A percentile compares a stretch with the other conserved stretches of the same genome.
Conservation (phyloP, 305 asterid genomes). For the Fraxinus dipetala region DNA sequence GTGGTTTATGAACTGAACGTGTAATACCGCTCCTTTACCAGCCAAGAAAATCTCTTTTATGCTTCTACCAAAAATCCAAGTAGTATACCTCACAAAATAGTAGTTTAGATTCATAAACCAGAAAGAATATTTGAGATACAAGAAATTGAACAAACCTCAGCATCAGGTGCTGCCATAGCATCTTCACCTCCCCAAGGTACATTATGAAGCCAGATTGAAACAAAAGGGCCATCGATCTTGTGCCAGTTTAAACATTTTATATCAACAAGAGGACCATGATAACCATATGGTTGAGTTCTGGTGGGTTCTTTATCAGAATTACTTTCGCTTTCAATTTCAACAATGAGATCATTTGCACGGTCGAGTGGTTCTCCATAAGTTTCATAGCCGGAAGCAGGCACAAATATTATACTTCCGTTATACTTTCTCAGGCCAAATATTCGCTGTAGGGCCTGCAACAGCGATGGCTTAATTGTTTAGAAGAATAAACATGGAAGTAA, state of each 20-base stretch:
- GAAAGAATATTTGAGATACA: neutral
- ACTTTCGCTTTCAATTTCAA: slow-evolving; percentile 34
- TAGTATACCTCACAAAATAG: neutral
- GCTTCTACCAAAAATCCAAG: neutral
- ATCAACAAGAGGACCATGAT: slow-evolving; percentile 65
- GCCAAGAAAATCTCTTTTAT: neutral
- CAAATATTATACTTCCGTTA: slow-evolving; percentile 60
- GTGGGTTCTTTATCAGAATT: slow-evolving; percentile 22
- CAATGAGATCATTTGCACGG: slow-evolving; percentile 30
- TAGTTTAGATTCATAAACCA: neutral
- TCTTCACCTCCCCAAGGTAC: slow-evolving; percentile 95
- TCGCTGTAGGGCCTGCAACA: slow-evolving; percentile 68
- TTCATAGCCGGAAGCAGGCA: slow-evolving; percentile 74
- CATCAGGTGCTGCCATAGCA: slow-evolving; percentile 92
- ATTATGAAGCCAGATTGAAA: slow-evolving; percentile 94
- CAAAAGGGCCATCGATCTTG: slow-evolving; percentile 80
- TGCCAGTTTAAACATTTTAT: slow-evolving; percentile 65
- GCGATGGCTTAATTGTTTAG: slow-evolving; percentile 12
- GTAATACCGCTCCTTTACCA: neutral
- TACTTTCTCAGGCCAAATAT: slow-evolving; percentile 68
- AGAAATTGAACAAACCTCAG: slow-evolving; percentile 56
- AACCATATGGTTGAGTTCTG: slow-evolving; percentile 36
- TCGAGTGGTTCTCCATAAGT: slow-evolving; percentile 65
- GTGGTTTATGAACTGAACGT: neutral
- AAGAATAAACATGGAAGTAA: neutral